phyloP scores from a whole-genome alignment of 2,329 filamentous ascomycete species.

The Epichloe elymi region DNA sequence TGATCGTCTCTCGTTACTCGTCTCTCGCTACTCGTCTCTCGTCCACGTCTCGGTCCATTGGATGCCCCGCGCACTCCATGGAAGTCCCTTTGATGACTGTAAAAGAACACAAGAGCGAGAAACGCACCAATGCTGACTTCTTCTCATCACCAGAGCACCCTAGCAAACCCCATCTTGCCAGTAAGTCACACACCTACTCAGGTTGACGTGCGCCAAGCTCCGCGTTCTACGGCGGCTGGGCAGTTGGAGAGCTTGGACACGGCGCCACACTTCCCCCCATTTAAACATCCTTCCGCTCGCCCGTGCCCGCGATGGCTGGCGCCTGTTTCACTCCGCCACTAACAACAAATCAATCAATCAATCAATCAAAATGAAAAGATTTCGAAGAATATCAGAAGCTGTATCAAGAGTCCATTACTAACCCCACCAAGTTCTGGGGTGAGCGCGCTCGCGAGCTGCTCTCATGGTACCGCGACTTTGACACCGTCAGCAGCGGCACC shows the following conservation, averaged over 20 bases:
- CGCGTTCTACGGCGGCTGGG: not conserved
- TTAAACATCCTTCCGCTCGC: constrained; percentile 4
- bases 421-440: constrained; percentile 85
- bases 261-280: constrained; percentile 1
- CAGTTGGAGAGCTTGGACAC: not conserved
- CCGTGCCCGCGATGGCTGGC: not conserved
- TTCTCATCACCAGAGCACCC: constrained; percentile 45
- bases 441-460: constrained; percentile 76
- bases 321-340: not conserved
- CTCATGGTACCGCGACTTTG: constrained; percentile 81
- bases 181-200: constrained; percentile 29
- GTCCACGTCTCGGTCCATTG: not conserved
- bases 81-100: not conserved
- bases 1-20: not conserved
- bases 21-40: too few relatives aligned
- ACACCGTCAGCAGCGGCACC: constrained; percentile 71
- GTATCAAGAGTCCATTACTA: constrained; percentile 75
- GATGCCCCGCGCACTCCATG: too few relatives aligned
- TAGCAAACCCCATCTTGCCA: constrained; percentile 52
- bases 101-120: not conserved
- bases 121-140: constrained; percentile 11
- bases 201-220: not conserved
- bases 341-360: not conserved
- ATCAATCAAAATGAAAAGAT: constrained; percentile 28
- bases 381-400: constrained; percentile 54